Evolutionary conservation across 495 filamentous ascomycete genomes (phyloP), one percentile per base, ranked within the genome.

Genomic region (Darksidea phi): DNA sequence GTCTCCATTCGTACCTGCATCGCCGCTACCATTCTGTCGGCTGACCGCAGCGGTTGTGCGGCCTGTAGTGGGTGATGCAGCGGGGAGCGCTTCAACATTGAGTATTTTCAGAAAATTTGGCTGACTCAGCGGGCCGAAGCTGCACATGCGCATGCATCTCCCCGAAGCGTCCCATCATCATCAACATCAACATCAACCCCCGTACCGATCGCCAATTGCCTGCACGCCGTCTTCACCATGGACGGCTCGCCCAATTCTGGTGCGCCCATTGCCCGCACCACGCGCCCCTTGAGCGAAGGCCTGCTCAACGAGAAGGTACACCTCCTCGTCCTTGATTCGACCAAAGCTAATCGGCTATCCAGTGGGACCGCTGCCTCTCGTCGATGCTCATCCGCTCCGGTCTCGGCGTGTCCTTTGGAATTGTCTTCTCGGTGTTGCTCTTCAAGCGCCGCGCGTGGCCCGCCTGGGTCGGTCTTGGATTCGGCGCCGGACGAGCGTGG

Each of bases 321-420:
- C 6, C 41, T 43, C 5, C 5, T 15, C 41, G 41, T 13, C 5
- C 41, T 6, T 43, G 18, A 3, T 10, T 13, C 15, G 41, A 6
- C 13, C 41, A 6, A 38, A 28, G 52, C 63, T 68, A 68, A 70
- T 52, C 25, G 15, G 18, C 12, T 54, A 10, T 45, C 10, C 54
- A 99, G 95, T 99, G 94, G 94, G 94, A 99, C 75, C 90, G 87
- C 75, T 95, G 92, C 74, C 86, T 97, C 74, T 96, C 94, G 66
- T 95, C 93, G 70, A 83, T 96, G 77, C 82, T 97, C 70, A 92
- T 97, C 78, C 91, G 94, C 74, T 96, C 91, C 56, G 85, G 88
- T 48, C 84, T 99, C 73, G 94, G 94, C 67, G 85, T 96, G 67
- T 89, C 87, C 56, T 97, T 97, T 77, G 94, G 94, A 76, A 87